phyloP scores from a whole-genome alignment of 306 rosid species.

The Psophocarpus tetragonolobus region DNA sequence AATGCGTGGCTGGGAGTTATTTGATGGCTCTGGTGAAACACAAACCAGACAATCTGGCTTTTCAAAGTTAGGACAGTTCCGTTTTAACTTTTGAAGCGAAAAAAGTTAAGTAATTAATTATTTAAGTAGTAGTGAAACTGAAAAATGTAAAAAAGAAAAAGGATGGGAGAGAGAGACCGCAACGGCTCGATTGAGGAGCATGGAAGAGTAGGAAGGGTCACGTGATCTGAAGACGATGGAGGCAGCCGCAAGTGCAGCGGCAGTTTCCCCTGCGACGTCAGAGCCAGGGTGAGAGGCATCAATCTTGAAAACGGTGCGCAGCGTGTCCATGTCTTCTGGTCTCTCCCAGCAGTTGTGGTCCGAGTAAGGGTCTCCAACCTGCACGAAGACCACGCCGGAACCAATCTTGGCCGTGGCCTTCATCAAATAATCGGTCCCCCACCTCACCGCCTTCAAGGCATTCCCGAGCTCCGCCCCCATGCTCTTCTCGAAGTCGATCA shows the following conservation, averaged over 20 bases:
- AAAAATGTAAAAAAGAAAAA: not conserved
- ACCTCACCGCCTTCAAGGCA: slow-evolving; percentile 67
- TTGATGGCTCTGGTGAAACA: slow-evolving; percentile 9
- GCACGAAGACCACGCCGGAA: slow-evolving; percentile 75
- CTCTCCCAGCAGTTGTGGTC: slow-evolving; percentile 99
- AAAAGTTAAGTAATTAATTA: not conserved
- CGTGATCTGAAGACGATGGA: slow-evolving; percentile 98
- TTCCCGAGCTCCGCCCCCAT: slow-evolving; percentile 82
- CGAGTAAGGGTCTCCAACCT: slow-evolving; percentile 82
- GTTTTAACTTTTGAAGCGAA: slow-evolving; percentile 4
- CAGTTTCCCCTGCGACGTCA: slow-evolving; percentile 97
- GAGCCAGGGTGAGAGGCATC: slow-evolving; percentile 87
- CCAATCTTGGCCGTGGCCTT: slow-evolving; percentile 74
- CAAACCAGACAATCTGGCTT: not conserved
- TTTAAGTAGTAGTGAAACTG: too few relatives aligned
- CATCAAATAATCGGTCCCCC: slow-evolving; percentile 85
- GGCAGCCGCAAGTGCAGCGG: slow-evolving; percentile 98
- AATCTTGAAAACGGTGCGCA: slow-evolving; percentile 70
- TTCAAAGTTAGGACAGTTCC: slow-evolving; percentile 20
- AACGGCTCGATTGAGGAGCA: slow-evolving; percentile 95
- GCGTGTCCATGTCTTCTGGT: slow-evolving; percentile 97
- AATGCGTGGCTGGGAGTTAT: slow-evolving; percentile 23
- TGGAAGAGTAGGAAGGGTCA: slow-evolving; percentile 76
- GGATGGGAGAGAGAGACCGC: slow-evolving; percentile 42
- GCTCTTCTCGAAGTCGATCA: slow-evolving; percentile 76